phyloP scores from a whole-genome alignment of 1,284 basidiomycete genomes.

The Peniophora sp. region DNA sequence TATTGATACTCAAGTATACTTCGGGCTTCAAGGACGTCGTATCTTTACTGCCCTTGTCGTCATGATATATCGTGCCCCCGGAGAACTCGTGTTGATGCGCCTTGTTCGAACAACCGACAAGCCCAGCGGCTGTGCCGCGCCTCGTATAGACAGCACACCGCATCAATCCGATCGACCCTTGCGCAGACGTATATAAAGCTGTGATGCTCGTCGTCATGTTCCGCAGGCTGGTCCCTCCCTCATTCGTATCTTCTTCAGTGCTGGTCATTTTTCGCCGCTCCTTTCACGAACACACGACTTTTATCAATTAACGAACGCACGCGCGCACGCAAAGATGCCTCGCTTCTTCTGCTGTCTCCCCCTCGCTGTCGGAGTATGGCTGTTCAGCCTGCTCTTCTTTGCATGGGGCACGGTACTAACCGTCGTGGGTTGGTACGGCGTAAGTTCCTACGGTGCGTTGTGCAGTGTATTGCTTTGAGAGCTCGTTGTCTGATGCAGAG shows the following conservation, averaged over 20 bases:
- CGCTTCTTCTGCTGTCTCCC: conserved; percentile 57
- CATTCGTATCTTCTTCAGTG: background rate
- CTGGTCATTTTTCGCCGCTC: conserved; percentile 1
- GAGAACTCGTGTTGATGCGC: no score
- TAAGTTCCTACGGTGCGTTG: background rate
- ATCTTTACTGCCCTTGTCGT: no score
- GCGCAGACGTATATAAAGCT: background rate
- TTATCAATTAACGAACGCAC: conserved; percentile 4
- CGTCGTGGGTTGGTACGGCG: conserved; percentile 29
- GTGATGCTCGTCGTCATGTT: background rate
- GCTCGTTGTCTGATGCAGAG: conserved; percentile 1
- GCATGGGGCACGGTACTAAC: conserved; percentile 32
- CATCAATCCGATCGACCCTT: background rate
- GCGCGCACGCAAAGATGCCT: conserved; percentile 21
- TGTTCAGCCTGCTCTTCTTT: conserved; percentile 41
- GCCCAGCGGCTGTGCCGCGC: no score
- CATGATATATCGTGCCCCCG: no score
- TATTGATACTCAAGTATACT: no score
- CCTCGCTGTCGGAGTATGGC: conserved; percentile 51
- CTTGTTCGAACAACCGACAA: no score
- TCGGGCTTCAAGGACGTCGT: no score
- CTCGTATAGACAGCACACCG: no score
- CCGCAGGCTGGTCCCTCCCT: background rate
- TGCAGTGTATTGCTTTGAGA: background rate
- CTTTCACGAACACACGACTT: background rate